These are phyloP conservation scores for Lecanicillium sp. DNA, from an alignment of 2,329 filamentous ascomycete genomes.

Conservation along the genomic window DNA sequence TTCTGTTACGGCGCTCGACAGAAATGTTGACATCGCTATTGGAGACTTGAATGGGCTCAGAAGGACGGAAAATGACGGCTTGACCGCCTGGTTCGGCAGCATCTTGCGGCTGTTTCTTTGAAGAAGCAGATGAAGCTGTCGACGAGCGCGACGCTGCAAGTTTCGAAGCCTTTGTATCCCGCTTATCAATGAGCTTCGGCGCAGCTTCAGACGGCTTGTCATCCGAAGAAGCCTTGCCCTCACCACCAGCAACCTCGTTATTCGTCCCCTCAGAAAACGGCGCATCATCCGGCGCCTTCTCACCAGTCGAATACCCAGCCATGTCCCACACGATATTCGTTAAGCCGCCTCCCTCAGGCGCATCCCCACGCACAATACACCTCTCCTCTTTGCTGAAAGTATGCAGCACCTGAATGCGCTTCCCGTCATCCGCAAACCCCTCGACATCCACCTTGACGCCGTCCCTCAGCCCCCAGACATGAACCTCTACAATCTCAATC, in stretches of 20 bases:
- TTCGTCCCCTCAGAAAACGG: constrained; percentile 23
- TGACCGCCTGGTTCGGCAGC: constrained; percentile 53
- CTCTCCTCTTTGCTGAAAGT: constrained; percentile 69
- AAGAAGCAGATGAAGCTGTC: background rate
- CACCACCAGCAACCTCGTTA: constrained; percentile 6
- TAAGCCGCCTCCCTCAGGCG: constrained; percentile 40
- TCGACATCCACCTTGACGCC: constrained; percentile 84
- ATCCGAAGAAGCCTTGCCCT: constrained; percentile 5
- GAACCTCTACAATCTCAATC: constrained; percentile 80
- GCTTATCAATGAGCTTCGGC: constrained; percentile 1
- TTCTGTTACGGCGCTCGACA: constrained; percentile 77
- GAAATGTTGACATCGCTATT: constrained; percentile 86
- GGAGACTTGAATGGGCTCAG: constrained; percentile 58
- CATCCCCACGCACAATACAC: constrained; percentile 52
- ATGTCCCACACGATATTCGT: constrained; percentile 47
- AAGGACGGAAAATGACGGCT: constrained; percentile 70
- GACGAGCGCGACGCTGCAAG: background rate
- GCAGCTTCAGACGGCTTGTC: constrained; percentile 3
- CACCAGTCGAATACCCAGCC: constrained; percentile 28
- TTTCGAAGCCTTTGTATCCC: background rate
- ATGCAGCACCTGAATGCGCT: constrained; percentile 75
- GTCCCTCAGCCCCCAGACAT: constrained; percentile 79
- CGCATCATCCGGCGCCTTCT: constrained; percentile 29
- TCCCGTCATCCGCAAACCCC: constrained; percentile 82
- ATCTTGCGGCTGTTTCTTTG: constrained; percentile 14